Evolutionary conservation across 2,329 filamentous ascomycete species (phyloP).

Genomic region (Phialocephala subalpina): DNA sequence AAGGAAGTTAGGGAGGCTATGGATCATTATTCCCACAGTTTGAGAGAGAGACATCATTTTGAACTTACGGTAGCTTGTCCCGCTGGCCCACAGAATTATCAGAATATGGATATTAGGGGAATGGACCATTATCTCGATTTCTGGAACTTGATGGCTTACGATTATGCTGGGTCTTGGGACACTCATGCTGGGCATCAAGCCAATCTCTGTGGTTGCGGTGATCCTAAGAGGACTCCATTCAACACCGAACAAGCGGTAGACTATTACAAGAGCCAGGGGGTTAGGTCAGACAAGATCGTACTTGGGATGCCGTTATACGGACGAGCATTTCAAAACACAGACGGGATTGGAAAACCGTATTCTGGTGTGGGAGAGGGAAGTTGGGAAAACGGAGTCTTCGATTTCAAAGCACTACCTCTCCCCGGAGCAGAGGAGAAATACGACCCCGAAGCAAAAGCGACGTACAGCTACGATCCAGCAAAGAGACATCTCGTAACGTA

Average conservation of each 20-base stretch:
- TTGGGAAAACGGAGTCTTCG: constrained; percentile 87
- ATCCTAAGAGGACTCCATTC: constrained; percentile 77
- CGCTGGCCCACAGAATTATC: constrained; percentile 68
- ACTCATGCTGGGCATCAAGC: constrained; percentile 76
- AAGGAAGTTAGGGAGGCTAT: constrained; percentile 62
- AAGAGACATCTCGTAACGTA: constrained; percentile 79
- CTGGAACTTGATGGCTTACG: constrained; percentile 89
- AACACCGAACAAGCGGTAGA: constrained; percentile 75
- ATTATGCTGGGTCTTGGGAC: constrained; percentile 88
- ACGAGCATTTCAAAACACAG: constrained; percentile 81
- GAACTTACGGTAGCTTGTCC: constrained; percentile 71
- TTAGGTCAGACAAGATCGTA: constrained; percentile 77
- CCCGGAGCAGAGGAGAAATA: constrained; percentile 68
- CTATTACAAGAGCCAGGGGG: constrained; percentile 71
- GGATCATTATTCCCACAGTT: constrained; percentile 60
- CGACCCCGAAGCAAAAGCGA: constrained; percentile 72
- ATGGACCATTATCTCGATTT: constrained; percentile 76
- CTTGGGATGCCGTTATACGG: constrained; percentile 94
- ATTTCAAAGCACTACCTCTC: constrained; percentile 86
- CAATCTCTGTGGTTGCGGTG: constrained; percentile 72
- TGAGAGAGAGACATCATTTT: constrained; percentile 56
- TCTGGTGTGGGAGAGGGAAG: constrained; percentile 78
- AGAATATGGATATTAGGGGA: constrained; percentile 65
- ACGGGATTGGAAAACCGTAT: constrained; percentile 75
- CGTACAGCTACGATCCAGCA: constrained; percentile 76